Base-by-base conservation (phyloP, 2,329 filamentous ascomycete genomes). In the Aspergillus udagawae region DNA sequence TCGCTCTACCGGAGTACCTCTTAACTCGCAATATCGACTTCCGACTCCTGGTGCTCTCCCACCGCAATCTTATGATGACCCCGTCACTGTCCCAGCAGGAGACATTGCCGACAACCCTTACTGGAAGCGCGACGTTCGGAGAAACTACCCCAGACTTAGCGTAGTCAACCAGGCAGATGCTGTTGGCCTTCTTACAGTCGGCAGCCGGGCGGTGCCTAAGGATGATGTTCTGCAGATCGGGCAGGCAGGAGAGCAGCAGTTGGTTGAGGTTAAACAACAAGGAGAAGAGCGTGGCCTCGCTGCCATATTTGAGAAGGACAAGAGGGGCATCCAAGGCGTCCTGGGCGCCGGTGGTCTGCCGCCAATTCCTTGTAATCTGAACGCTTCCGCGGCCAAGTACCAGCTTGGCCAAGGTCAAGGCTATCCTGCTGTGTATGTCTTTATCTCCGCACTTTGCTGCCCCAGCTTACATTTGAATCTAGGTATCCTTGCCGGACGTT, bases 21-120 rank as follows among this genome's bases (percentile, higher is more conserved):
- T 99, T 69, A 97, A 97, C 83, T 87, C 92, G 44, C 88, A 92
- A 80, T 97, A 85, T 84, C 92, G 94, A 67, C 88, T 90, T 77
- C 94, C 94, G 59, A 78, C 92, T 51, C 94, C 89, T 9, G 91
- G 89, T 63, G 82, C 80, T 64, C 80, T 85, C 68, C 86, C 91
- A 68, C 90, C 91, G 38, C 78, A 83, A 56, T 75, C 75, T 58
- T 94, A 93, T 79, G 85, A 90, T 73, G 91, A 96, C 73, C 90
- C 90, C 23, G 89, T 93, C 58, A 95, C 91, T 14, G 58, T 88
- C 0, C 91, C 91, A n/a, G 90, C 91, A 2, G 90, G 83, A 65
- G 91, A 96, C 73, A 87, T 96, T 67, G 91, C 91, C 68, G 90
- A 93, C 75, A 96, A 96, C 79, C 86, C 91, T 41, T 96, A 97